Conservation (phyloP, 1,139 yeast genomes). For the Magnusiomyces sp. region DNA sequence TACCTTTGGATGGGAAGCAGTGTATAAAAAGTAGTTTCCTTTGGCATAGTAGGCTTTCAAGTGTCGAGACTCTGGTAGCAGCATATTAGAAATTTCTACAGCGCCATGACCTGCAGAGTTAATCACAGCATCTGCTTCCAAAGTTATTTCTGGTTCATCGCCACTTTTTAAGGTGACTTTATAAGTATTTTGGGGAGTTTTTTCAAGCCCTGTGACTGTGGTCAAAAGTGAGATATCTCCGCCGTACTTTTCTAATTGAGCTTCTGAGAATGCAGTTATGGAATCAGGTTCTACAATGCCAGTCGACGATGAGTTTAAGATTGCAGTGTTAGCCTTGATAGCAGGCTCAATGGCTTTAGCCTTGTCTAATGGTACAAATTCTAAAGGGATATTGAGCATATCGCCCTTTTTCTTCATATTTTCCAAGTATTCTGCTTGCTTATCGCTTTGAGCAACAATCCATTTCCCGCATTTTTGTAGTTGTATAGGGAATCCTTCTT, state of each 20-base stretch:
- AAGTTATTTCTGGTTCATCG: constrained; percentile 33
- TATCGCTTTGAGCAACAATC: constrained; percentile 73
- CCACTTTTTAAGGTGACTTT: constrained; percentile 13
- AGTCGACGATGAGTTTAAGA: constrained; percentile 70
- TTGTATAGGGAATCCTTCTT: constrained; percentile 45
- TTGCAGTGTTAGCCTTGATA: constrained; percentile 53
- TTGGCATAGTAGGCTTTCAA: constrained; percentile 61
- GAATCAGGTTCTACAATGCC: constrained; percentile 83
- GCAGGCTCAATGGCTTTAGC: constrained; percentile 53
- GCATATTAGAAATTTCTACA: constrained; percentile 54
- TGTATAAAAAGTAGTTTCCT: constrained; percentile 68
- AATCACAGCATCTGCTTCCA: constrained; percentile 51
- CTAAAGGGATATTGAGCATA: constrained; percentile 47
- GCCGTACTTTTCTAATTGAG: constrained; percentile 45
- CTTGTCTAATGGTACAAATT: constrained; percentile 40
- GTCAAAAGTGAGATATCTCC: constrained; percentile 64
- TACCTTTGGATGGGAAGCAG: constrained; percentile 39
- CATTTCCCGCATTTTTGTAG: constrained; percentile 64
- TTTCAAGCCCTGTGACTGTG: constrained; percentile 41
- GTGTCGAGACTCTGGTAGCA: constrained; percentile 57
- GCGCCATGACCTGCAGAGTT: constrained; percentile 80
- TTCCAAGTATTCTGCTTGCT: constrained; percentile 52
- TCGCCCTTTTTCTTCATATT: constrained; percentile 43
- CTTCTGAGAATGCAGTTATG: constrained; percentile 49
- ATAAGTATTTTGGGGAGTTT: constrained; percentile 10